Evolutionary conservation across 1,284 basidiomycete genomes (phyloP).

Genomic region (Ceratobasidium sp.): DNA sequence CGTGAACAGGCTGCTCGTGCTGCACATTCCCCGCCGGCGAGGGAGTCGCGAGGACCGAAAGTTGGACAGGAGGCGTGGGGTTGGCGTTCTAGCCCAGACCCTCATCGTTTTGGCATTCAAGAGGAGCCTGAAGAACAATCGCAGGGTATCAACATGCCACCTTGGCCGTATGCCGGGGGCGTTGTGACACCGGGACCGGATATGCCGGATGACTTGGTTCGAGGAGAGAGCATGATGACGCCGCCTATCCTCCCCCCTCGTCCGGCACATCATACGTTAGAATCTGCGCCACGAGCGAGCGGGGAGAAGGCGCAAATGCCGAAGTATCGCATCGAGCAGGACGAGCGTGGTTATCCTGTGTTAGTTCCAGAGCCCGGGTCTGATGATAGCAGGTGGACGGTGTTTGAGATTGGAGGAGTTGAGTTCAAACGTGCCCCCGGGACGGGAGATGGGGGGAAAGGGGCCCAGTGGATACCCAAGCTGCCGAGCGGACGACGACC

Average conservation of each 20-base stretch:
- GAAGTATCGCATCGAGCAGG: slow-evolving; percentile 43
- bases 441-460: not conserved
- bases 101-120: slow-evolving; percentile 36
- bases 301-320: slow-evolving; percentile 38
- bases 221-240: slow-evolving; percentile 39
- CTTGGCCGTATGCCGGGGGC: slow-evolving; percentile 34
- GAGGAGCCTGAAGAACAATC: slow-evolving; percentile 27
- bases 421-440: slow-evolving; percentile 39
- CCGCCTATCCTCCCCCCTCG: slow-evolving; percentile 35
- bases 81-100: slow-evolving; percentile 40
- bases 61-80: slow-evolving; percentile 44
- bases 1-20: slow-evolving; percentile 40
- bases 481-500: slow-evolving; percentile 21
- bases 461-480: slow-evolving; percentile 34
- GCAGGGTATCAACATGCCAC: slow-evolving; percentile 15
- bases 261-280: slow-evolving; percentile 5
- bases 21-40: slow-evolving; percentile 18
- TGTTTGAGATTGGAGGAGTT: slow-evolving; percentile 44
- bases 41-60: slow-evolving; percentile 38
- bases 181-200: slow-evolving; percentile 37
- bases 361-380: slow-evolving; percentile 39
- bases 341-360: slow-evolving; percentile 30
- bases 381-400: slow-evolving; percentile 43
- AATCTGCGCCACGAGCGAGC: slow-evolving; percentile 2
- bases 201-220: slow-evolving; percentile 16